Percentiles rank a stretch among this genome's conserved stretches.
Evolutionary conservation across 2,329 filamentous ascomycete genomes (phyloP).

Genomic region (Colletotrichum sp.): DNA sequence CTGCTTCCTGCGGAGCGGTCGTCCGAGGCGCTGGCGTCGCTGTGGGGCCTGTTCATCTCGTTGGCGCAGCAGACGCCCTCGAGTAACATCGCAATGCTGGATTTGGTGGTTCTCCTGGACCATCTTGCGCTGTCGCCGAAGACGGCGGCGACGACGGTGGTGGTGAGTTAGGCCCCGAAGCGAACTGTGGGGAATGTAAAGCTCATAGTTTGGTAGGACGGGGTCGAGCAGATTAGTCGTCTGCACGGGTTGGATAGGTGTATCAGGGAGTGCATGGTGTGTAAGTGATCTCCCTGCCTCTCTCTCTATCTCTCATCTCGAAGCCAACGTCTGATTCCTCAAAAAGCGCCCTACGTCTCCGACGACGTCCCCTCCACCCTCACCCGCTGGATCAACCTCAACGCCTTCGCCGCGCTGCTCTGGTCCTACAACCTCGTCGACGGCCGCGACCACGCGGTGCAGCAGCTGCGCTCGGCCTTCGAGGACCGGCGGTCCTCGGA

Average conservation of each 20-base stretch:
- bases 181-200: rapidly evolving
- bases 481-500: slow-evolving; percentile 15
- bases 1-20: neutral
- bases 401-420: slow-evolving; percentile 20
- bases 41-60: slow-evolving; percentile 18
- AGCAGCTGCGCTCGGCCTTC: slow-evolving; percentile 18
- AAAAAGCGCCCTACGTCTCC: neutral
- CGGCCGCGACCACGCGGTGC: slow-evolving; percentile 15
- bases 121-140: slow-evolving; percentile 9
- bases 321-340: neutral
- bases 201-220: neutral
- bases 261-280: slow-evolving; percentile 1
- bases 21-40: neutral
- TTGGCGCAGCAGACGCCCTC: slow-evolving; percentile 21
- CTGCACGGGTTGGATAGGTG: neutral
- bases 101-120: slow-evolving; percentile 14
- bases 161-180: neutral
- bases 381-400: slow-evolving; percentile 9
- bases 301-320: too few relatives aligned
- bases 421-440: slow-evolving; percentile 20
- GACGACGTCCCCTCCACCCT: neutral
- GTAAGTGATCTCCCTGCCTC: neutral
- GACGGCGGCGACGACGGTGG: neutral
- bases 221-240: slow-evolving; percentile 7
- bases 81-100: slow-evolving; percentile 12